Evolutionary conservation across 106 monocot genomes (phyloP).

Genomic region (Phalaenopsis equestris): DNA sequence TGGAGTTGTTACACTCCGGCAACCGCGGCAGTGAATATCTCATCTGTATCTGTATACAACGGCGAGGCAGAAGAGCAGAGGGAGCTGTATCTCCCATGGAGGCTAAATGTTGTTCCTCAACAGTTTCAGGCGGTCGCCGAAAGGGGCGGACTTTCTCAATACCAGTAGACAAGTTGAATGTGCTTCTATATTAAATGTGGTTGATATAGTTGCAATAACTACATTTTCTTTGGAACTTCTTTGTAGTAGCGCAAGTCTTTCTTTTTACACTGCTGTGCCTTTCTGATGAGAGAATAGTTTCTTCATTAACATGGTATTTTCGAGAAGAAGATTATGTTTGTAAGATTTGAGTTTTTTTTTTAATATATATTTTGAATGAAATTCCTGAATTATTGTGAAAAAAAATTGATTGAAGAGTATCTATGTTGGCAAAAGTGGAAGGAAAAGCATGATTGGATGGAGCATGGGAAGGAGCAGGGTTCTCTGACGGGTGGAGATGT

Average conservation of each 20-base stretch:
- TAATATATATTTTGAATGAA: not conserved
- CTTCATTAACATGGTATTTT: not conserved
- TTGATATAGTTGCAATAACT: not conserved
- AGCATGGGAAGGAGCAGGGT: too few relatives aligned
- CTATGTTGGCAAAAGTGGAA: too few relatives aligned
- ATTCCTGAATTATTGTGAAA: not conserved
- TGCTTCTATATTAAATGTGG: not conserved
- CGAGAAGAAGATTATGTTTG: not conserved
- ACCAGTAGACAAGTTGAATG: slow-evolving; percentile 21
- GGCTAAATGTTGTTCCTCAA: slow-evolving; percentile 35
- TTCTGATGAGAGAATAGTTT: not conserved
- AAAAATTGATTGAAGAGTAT: too few relatives aligned
- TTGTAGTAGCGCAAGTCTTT: too few relatives aligned
- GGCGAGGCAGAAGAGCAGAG: slow-evolving; percentile 14
- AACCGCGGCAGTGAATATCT: not conserved
- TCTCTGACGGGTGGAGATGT: not conserved
- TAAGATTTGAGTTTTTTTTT: not conserved
- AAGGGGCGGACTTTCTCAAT: slow-evolving; percentile 33
- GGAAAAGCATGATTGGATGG: too few relatives aligned
- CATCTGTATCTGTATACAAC: slow-evolving; percentile 7
- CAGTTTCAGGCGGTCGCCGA: slow-evolving; percentile 31
- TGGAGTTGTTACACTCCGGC: slow-evolving; percentile 32
- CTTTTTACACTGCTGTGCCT: not conserved
- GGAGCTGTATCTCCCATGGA: slow-evolving; percentile 40
- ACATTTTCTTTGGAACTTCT: too few relatives aligned